These are phyloP conservation scores for Pneumocystis oryctolagi DNA, from an alignment of 1,139 yeast genomes.

Conservation along the genomic window DNA sequence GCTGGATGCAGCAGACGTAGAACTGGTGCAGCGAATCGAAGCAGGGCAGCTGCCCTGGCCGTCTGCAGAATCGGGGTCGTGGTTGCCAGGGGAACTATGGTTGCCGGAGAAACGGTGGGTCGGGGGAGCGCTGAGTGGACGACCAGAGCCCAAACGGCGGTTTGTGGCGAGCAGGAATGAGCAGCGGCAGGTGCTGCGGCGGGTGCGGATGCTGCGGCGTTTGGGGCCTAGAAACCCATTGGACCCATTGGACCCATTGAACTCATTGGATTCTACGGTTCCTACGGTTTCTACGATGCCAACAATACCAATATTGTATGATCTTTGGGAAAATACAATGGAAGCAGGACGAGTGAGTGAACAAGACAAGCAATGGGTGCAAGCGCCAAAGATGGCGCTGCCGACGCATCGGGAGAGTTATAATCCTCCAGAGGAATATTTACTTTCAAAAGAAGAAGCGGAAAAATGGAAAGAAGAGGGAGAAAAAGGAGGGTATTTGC, in stretches of 20 bases:
- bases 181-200: conserved; percentile 23
- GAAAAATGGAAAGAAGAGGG: conserved; percentile 65
- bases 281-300: too few relatives aligned
- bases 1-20: too few relatives aligned
- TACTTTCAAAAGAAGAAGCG: conserved; percentile 63
- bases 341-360: too few relatives aligned
- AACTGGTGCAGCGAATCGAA: too few relatives aligned
- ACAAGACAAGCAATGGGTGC: too few relatives aligned
- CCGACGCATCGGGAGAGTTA: conserved; percentile 95
- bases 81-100: too few relatives aligned
- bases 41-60: too few relatives aligned
- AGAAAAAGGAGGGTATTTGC: conserved; percentile 39
- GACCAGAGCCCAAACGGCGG: conserved; percentile 93
- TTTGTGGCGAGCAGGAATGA: conserved; percentile 94
- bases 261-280: too few relatives aligned
- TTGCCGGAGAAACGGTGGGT: conserved; percentile 66
- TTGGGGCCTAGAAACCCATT: too few relatives aligned
- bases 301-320: conserved; percentile 32
- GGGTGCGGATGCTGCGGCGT: too few relatives aligned
- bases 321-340: conserved; percentile 66
- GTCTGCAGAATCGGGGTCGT: too few relatives aligned
- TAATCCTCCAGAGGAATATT: conserved; percentile 93
- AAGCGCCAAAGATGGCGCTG: conserved; percentile 92
- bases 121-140: conserved; percentile 88
- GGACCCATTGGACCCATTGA: conserved; percentile 54